Base-by-base conservation (phyloP, 768 basidiomycete species). In the Rhodotorula toruloides region DNA sequence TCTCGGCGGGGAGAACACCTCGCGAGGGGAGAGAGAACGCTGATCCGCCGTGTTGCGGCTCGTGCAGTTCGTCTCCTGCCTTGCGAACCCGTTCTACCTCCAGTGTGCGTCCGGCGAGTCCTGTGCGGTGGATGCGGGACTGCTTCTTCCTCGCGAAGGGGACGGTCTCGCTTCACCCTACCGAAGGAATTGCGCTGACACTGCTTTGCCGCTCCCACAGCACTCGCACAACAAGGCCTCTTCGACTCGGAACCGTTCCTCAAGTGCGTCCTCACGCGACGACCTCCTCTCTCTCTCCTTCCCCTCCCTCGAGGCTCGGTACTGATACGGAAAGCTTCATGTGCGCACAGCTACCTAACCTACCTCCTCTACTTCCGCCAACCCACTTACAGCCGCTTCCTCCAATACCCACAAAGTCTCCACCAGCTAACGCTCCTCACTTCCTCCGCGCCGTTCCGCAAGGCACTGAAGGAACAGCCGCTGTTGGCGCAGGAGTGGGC, bases 41-140 rank as follows among this genome's bases (percentile, higher is more conserved):
- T 21, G 44, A 21, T 25, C 21, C 44, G 9, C 44, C 43, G 34
- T 17, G 12, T 36, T 2, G 29, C 37, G 12, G 47, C 12, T 22
- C 11, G 13, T 25, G 17, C 42, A 73, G 72, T 73, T 73, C 43
- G 69, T 73, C 12, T 62, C 64, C 25, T 71, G 67, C 54, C 63
- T 72, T 2, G 71, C 71, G 9, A 71, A 73, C 48, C 72, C 72
- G 3, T 73, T 66, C 64, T 73, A 73, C 59, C 59, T 71, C 2
- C 72, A 73, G 54, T 64, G 66, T 70, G 21, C 10, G 67, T 22
- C 29, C n/a, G 11, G 21, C 25, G 32, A 19, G n/a, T 16, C 3
- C 12, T 3, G 12, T 25, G 4, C 11, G 16, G 4, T 34, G 34
- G n/a, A n/a, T n/a, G 39, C 12, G 34, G 29, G 43, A 48, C 10